phyloP scores from a whole-genome alignment of 345 rosid species.

The Camelina sativa region DNA sequence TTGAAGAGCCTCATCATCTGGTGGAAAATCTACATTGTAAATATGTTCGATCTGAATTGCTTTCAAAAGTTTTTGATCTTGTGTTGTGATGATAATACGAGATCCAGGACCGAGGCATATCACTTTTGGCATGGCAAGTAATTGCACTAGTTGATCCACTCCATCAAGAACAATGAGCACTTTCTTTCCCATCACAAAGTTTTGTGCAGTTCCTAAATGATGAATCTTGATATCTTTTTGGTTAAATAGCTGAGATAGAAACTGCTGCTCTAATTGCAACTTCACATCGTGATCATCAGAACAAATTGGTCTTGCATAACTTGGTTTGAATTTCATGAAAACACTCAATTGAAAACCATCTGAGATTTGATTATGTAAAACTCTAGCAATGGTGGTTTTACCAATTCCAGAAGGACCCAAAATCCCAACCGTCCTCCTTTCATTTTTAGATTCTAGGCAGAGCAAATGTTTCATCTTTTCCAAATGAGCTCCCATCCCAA shows the following conservation, averaged over 20 bases:
- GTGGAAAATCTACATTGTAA: neutral
- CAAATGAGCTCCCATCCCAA: neutral
- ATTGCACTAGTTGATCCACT: neutral
- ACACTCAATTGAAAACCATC: neutral
- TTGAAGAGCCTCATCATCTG: neutral
- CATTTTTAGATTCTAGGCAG: neutral
- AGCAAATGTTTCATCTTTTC: neutral
- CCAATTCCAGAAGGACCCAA: slow-evolving; percentile 29
- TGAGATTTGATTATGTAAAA: neutral
- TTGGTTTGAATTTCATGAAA: neutral
- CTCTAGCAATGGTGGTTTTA: slow-evolving; percentile 24
- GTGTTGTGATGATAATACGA: neutral
- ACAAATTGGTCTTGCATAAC: neutral
- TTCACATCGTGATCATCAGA: neutral
- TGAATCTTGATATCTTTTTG: neutral
- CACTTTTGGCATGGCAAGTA: neutral
- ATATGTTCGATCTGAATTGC: neutral
- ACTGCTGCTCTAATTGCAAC: neutral
- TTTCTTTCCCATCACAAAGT: neutral
- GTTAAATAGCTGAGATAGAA: neutral
- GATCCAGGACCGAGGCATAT: neutral
- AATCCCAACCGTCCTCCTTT: slow-evolving; percentile 13
- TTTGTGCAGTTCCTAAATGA: neutral
- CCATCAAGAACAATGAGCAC: slow-evolving; percentile 3
- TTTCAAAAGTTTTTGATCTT: neutral